Percentiles rank a stretch among this genome's conserved stretches.
Conservation (phyloP, 1,284 basidiomycete species). For the Trichosporon sp. region DNA sequence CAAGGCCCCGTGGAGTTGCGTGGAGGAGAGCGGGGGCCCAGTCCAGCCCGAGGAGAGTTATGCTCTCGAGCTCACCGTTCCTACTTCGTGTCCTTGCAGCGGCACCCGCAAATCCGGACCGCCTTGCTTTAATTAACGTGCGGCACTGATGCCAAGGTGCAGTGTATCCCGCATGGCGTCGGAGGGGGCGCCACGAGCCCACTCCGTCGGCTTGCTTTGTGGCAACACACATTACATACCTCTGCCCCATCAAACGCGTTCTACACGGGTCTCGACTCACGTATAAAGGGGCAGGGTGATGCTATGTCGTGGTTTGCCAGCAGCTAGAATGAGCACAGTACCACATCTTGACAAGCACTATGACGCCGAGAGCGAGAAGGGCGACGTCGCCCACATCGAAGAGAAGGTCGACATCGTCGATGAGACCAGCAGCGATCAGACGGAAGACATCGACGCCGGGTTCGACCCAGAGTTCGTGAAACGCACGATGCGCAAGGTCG, state of each 20-base stretch:
- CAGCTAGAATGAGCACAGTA: neutral
- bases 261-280: no score
- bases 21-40: neutral
- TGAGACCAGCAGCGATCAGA: neutral
- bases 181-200: no score
- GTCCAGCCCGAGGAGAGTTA: neutral
- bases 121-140: no score
- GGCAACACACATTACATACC: no score
- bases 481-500: conserved; percentile 9
- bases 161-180: no score
- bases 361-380: conserved; percentile 1
- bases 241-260: no score
- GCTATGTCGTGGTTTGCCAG: no score
- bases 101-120: no score
- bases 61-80: no score
- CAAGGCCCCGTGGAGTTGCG: neutral
- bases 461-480: conserved; percentile 8
- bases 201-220: no score
- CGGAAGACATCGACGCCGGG: conserved; percentile 13
- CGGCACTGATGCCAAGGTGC: no score
- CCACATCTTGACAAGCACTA: neutral
- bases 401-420: neutral
- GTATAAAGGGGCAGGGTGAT: neutral
- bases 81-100: no score
- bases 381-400: neutral